These are phyloP conservation scores for Starmerella floricola DNA, from an alignment of 805 yeast species.

Conservation along the genomic window DNA sequence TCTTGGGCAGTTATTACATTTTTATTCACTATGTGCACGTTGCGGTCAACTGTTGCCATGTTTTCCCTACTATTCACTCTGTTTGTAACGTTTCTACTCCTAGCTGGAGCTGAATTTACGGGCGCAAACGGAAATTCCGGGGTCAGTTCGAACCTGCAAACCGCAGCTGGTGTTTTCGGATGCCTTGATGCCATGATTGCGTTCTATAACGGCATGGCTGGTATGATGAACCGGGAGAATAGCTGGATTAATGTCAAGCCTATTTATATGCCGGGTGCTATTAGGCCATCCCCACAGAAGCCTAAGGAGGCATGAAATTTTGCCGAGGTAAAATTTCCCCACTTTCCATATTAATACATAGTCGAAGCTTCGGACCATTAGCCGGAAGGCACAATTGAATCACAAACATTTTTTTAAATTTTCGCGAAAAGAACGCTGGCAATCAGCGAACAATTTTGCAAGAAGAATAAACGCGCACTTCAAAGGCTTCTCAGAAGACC, in stretches of 20 bases:
- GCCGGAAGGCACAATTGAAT: too few relatives aligned
- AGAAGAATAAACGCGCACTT: too few relatives aligned
- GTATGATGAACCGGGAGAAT: conserved; percentile 47
- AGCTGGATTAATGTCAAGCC: conserved; percentile 45
- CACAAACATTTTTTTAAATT: too few relatives aligned
- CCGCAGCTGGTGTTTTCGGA: conserved; percentile 56
- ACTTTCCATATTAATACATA: too few relatives aligned
- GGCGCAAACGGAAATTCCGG: conserved; percentile 8
- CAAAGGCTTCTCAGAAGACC: background rate
- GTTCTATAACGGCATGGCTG: conserved; percentile 54
- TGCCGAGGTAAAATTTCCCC: background rate
- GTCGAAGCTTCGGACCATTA: too few relatives aligned
- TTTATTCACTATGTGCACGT: conserved; percentile 41
- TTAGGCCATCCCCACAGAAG: conserved; percentile 12
- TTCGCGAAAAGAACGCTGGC: too few relatives aligned
- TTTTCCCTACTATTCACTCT: conserved; percentile 44
- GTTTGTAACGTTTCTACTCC: conserved; percentile 42
- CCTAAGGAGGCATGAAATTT: conserved; percentile 4
- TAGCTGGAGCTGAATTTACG: conserved; percentile 42
- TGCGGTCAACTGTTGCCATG: conserved; percentile 55
- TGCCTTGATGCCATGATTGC: conserved; percentile 44
- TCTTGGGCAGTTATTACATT: conserved; percentile 57
- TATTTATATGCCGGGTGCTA: conserved; percentile 36
- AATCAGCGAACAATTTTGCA: too few relatives aligned
- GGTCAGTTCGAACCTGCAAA: conserved; percentile 32